Conservation (phyloP, 106 monocot genomes). For the Cymbidium sinense region DNA sequence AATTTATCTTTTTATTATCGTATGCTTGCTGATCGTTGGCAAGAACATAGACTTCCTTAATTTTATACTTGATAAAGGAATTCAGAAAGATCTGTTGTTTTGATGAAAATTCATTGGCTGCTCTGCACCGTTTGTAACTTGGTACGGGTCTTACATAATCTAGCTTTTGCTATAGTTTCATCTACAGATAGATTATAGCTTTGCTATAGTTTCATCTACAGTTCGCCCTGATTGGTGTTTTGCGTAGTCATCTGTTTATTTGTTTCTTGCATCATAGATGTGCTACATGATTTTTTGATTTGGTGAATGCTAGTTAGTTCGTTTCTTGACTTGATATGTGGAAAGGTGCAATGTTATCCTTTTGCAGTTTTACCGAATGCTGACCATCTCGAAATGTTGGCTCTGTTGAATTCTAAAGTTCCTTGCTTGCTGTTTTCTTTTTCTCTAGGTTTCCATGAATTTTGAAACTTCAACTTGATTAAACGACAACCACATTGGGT, state of each 20-base stretch:
- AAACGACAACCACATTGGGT: no score
- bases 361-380: not conserved
- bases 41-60: not conserved
- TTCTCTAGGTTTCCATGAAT: not conserved
- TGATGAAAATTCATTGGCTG: not conserved
- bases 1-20: not conserved
- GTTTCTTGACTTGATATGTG: not conserved
- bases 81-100: not conserved
- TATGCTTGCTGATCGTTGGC: not conserved
- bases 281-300: not conserved
- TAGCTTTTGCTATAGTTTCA: not conserved
- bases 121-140: not conserved
- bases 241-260: not conserved
- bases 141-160: no score
- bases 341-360: not conserved
- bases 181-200: not conserved
- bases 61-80: not conserved
- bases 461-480: not conserved
- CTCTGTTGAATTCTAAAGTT: not conserved
- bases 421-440: not conserved
- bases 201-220: not conserved
- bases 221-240: not conserved
- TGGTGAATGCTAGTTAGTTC: not conserved
- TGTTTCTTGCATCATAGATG: not conserved
- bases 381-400: not conserved